These are phyloP conservation scores for Ustilago nuda DNA, from an alignment of 1,284 basidiomycete species.

Conservation along the genomic window DNA sequence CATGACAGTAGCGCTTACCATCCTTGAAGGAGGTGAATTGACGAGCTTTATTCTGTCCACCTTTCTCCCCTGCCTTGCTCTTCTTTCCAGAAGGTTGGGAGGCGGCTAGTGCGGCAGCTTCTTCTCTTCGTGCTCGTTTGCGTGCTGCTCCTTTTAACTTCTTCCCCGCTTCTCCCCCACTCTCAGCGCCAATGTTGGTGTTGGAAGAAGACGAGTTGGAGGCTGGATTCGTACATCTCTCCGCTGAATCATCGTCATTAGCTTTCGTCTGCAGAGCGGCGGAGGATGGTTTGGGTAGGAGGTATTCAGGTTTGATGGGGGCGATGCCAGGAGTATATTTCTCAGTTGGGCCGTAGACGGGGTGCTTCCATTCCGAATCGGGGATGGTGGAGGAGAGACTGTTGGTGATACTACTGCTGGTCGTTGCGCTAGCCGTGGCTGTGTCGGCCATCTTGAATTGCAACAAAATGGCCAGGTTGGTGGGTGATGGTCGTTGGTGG, in stretches of 20 bases:
- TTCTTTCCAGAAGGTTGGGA: slow-evolving; percentile 33
- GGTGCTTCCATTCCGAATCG: slow-evolving; percentile 38
- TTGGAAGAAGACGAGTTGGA: neutral
- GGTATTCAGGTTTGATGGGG: slow-evolving; percentile 51
- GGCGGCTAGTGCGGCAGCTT: slow-evolving; percentile 35
- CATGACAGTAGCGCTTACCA: slow-evolving; percentile 30
- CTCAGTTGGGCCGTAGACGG: slow-evolving; percentile 42
- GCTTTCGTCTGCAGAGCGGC: neutral
- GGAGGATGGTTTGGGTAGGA: slow-evolving; percentile 35
- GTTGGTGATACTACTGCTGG: neutral
- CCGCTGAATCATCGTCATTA: slow-evolving; percentile 42
- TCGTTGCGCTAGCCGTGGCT: neutral
- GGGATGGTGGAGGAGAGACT: neutral
- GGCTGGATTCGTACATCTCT: slow-evolving; percentile 28
- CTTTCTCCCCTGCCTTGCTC: slow-evolving; percentile 29
- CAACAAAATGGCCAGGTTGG: neutral
- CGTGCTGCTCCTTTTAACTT: slow-evolving; percentile 54
- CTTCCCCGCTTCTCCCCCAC: slow-evolving; percentile 14
- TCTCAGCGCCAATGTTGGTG: neutral
- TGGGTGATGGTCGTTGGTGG: neutral
- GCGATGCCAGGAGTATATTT: slow-evolving; percentile 53
- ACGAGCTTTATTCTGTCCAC: slow-evolving; percentile 56
- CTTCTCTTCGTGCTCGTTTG: slow-evolving; percentile 40
- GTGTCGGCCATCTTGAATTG: slow-evolving; percentile 15
- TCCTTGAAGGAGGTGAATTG: slow-evolving; percentile 41